Base-by-base conservation (phyloP, 495 filamentous ascomycete genomes). In the Friedmanniomyces endolithicus region DNA sequence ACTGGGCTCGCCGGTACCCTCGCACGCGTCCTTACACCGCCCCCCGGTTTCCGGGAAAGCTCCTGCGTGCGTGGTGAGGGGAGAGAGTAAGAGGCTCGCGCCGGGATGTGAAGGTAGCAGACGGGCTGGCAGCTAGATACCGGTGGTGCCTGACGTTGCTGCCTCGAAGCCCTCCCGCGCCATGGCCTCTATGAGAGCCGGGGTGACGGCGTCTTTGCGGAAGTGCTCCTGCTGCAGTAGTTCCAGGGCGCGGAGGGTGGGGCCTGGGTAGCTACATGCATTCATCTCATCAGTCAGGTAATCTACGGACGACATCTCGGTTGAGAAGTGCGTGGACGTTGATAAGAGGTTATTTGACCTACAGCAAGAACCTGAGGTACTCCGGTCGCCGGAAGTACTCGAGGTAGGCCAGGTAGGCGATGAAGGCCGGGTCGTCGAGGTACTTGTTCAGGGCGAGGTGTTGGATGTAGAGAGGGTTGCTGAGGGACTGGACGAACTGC, bases 401-500 rank as follows among this genome's bases (percentile, higher is more conserved):
- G 52, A 95, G 81, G 65, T 95, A 95, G 50, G 71, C 72, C 35
- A 94, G 82, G 67, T 95, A 95, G 46, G 79, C 82, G 43, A 89
- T 71, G 68, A 94, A 95, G 17, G 78, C 73, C 20, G 82, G 78
- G 41, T 83, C 68, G 66, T 75, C 71, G 63, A 85, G 66, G 65
- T 74, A 63, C 67, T 70, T 70, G 63, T 58, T 64, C 44, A 47
- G 68, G 65, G 63, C 88, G 17, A 95, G 81, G 61, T 90, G 81
- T 61, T 87, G 87, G 27, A 94, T 77, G 70, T 95, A 54, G 19
- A 29, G 52, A 0, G 88, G 88, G 63, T 90, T 90, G 57, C 81
- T 80, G 50, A 95, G 85, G n/a, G 82, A 80, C 62, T 88, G 85
- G 40, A 94, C 87, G 63, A 95, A 94, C 76, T 94, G 66, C 50